Base-by-base conservation (phyloP, 495 filamentous ascomycete species). In the Aspergillus homomorphus region DNA sequence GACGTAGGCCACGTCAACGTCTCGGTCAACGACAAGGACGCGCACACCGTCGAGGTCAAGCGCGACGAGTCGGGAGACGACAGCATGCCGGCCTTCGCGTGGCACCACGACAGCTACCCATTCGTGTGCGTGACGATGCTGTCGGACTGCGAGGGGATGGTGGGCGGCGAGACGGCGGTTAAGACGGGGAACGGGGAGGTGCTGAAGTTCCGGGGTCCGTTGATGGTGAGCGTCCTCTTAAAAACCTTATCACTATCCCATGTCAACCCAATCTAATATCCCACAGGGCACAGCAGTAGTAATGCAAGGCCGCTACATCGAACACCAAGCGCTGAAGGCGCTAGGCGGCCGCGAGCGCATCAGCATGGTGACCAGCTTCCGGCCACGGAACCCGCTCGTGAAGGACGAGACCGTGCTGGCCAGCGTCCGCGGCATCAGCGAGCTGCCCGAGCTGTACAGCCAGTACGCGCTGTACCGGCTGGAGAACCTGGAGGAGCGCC, bases 71-170 rank as follows among this genome's bases (percentile, higher is more conserved):
- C 44, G 69, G 75, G 22, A 14, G 49, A 53, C n/a, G 60, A 60
- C n/a, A 51, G 56, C 3, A 77, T 80, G 65, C 77, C 82, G 12
- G 81, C 86, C 53, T 82, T 89, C 18, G 84, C 80, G 26, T 90
- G 88, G 88, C 87, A 91, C 69, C 81, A 71, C 41, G 88, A 91
- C 61, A 86, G 84, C 61, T 90, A 87, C 66, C 88, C 88, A 0
- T 91, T 89, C 57, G 88, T 90, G 16, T 90, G 88, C 61, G 87
- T 91, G 22, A 77, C 83, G 4, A 91, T 90, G 88, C 79, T 90
- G 45, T 88, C 85, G 49, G 86, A 91, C 62, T 85, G 84, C 48
- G 81, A 76, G 0, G 75, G 76, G 15, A 91, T 90, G 88, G 73
- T 87, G 8, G 87, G 87, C 28, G 88, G 88, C 2, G 88, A 90